Conservation (phyloP, 495 filamentous ascomycete species). For the Neurospora sp. region DNA sequence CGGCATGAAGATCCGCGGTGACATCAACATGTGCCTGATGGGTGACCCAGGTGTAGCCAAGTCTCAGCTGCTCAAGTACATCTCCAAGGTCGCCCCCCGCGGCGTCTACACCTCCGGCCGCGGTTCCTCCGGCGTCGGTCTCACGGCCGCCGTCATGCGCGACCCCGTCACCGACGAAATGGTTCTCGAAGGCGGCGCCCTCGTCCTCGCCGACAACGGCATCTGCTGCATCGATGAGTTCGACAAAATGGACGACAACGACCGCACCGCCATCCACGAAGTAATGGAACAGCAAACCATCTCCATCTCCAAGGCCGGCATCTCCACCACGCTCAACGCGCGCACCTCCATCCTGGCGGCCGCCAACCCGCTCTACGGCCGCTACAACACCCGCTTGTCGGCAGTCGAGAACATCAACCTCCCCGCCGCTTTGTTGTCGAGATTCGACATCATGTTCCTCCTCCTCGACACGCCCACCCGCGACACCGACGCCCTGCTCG, state of each 20-base stretch:
- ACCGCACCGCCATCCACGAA: constrained; percentile 97
- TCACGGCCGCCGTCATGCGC: constrained; percentile 96
- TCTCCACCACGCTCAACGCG: constrained; percentile 90
- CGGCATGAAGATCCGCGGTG: constrained; percentile 95
- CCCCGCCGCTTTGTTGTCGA: constrained; percentile 85
- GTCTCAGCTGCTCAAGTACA: constrained; percentile 95
- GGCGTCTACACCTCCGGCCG: constrained; percentile 97
- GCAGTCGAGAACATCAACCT: constrained; percentile 99
- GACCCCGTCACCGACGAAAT: constrained; percentile 98
- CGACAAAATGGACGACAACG: constrained; percentile 98
- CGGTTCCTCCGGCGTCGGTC: constrained; percentile 90
- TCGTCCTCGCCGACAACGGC: constrained; percentile 94
- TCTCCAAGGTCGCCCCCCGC: constrained; percentile 92
- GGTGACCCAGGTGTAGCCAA: constrained; percentile 99
- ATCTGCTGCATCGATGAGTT: constrained; percentile 99
- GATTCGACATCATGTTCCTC: constrained; percentile 94
- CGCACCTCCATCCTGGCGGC: constrained; percentile 96
- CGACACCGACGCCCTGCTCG: constrained; percentile 86
- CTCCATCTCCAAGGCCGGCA: constrained; percentile 96
- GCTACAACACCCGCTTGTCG: constrained; percentile 93
- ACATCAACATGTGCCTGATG: constrained; percentile 98
- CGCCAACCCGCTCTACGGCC: constrained; percentile 93
- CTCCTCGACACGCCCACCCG: constrained; percentile 87
- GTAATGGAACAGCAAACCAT: constrained; percentile 99
- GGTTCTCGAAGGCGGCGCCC: constrained; percentile 92